Conservation (phyloP, 2,329 filamentous ascomycete species). For the Plenodomus lindquistii region DNA sequence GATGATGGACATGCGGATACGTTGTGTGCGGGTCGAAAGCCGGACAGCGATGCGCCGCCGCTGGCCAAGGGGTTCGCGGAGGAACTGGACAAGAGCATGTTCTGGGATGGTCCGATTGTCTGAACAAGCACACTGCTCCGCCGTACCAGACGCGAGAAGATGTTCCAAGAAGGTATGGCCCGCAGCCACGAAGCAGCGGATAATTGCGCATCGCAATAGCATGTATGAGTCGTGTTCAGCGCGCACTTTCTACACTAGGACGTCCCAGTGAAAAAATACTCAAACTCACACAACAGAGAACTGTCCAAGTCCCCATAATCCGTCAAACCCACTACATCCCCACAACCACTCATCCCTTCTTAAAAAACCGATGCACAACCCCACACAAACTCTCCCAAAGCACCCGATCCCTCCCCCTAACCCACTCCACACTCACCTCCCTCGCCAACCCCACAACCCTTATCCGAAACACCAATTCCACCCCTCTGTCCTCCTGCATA, state of each 20-base stretch:
- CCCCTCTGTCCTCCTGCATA: constrained; percentile 29
- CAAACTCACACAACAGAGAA: no score
- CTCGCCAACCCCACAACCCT: constrained; percentile 36
- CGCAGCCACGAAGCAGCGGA: constrained; percentile 1
- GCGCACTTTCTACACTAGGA: no score
- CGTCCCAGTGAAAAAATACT: no score
- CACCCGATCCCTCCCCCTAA: constrained; percentile 72
- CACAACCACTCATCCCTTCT: constrained; percentile 12
- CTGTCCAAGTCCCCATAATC: no score
- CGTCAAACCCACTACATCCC: neutral
- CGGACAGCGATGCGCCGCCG: constrained; percentile 18
- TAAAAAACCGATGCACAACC: constrained; percentile 51
- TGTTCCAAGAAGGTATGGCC: no score
- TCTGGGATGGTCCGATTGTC: constrained; percentile 32
- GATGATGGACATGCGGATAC: constrained; percentile 8
- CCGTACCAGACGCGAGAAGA: no score
- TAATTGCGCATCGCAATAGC: constrained; percentile 1
- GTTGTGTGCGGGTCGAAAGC: constrained; percentile 28
- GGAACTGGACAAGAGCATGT: constrained; percentile 34
- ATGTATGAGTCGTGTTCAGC: no score
- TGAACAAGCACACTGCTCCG: constrained; percentile 4
- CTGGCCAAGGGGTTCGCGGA: constrained; percentile 35
- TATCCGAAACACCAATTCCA: constrained; percentile 49
- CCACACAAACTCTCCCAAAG: constrained; percentile 88
- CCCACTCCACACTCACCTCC: constrained; percentile 64